Conservation (phyloP, 192 early-diverging fungal species). For the Coemansia umbellata region DNA sequence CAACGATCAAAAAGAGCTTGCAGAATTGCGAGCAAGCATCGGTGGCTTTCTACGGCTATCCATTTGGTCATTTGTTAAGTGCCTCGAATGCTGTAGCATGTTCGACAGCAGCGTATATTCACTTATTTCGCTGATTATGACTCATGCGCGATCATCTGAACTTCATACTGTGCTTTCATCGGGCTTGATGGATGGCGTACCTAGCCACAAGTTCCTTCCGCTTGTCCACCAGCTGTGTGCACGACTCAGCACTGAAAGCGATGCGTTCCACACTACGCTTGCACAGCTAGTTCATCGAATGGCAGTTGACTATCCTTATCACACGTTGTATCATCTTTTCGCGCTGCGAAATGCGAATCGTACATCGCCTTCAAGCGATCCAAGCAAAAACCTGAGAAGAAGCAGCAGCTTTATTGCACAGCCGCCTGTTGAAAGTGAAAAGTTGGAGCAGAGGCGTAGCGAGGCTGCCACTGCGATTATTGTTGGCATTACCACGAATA, state of each 20-base stretch:
- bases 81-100: constrained; percentile 27
- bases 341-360: constrained; percentile 47
- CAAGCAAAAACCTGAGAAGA: constrained; percentile 5
- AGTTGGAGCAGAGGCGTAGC: constrained; percentile 41
- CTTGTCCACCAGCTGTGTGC: constrained; percentile 48
- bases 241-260: constrained; percentile 33
- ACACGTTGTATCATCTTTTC: constrained; percentile 41
- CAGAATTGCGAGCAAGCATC: constrained; percentile 16
- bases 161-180: constrained; percentile 19
- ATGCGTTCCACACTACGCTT: constrained; percentile 20
- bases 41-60: constrained; percentile 40
- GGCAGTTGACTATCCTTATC: constrained; percentile 44
- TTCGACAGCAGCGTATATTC: constrained; percentile 42
- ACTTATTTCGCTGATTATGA: constrained; percentile 38
- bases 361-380: constrained; percentile 1
- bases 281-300: constrained; percentile 29
- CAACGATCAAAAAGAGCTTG: constrained; percentile 35
- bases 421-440: constrained; percentile 27
- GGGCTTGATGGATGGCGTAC: constrained; percentile 20
- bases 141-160: constrained; percentile 29
- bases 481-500: constrained; percentile 8
- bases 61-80: constrained; percentile 38
- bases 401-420: constrained; percentile 8
- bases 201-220: constrained; percentile 47
- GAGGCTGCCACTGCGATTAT: constrained; percentile 33